A percentile compares a stretch with the other conserved stretches of the same genome.
phyloP scores from a whole-genome alignment of 1,284 basidiomycete genomes.

The Heimioporus retisporus region DNA sequence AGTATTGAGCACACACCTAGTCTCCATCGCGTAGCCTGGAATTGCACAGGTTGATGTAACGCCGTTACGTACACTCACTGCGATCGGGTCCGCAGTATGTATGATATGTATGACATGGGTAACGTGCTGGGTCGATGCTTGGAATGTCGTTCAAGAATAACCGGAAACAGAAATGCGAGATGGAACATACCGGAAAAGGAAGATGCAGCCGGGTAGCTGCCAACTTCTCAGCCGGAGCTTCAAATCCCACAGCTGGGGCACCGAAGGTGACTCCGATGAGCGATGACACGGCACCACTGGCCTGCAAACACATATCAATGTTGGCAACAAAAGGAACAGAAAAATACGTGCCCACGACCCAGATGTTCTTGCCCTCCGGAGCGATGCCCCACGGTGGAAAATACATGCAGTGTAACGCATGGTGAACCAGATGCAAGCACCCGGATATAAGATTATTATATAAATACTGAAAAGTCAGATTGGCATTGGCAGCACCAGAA shows the following conservation, averaged over 20 bases:
- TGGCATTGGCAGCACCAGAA: not conserved
- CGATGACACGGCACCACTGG: slow-evolving; percentile 85
- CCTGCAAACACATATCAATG: slow-evolving; percentile 45
- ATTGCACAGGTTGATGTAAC: slow-evolving; percentile 67
- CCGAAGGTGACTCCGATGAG: slow-evolving; percentile 89
- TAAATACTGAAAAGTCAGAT: slow-evolving; percentile 59
- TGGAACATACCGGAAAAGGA: slow-evolving; percentile 59
- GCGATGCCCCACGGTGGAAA: too few species aligned
- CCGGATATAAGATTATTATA: slow-evolving; percentile 90
- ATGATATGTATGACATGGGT: slow-evolving; percentile 79
- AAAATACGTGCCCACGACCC: slow-evolving; percentile 65
- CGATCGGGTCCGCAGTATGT: slow-evolving; percentile 80
- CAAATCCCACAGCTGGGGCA: slow-evolving; percentile 85
- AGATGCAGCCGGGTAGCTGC: slow-evolving; percentile 86
- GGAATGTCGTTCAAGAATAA: not conserved
- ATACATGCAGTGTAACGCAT: too few species aligned
- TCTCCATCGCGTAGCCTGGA: slow-evolving; percentile 73
- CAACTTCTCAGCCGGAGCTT: slow-evolving; percentile 83
- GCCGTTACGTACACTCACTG: slow-evolving; percentile 73
- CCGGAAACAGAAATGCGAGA: too few species aligned
- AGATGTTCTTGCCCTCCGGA: too few species aligned
- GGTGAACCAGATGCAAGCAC: too few species aligned
- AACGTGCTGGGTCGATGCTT: slow-evolving; percentile 68
- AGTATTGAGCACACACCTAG: slow-evolving; percentile 46
- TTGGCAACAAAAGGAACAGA: not conserved